These are phyloP conservation scores for Batkoa obscura DNA, from an alignment of 371 early-diverging fungal genomes.

Conservation along the genomic window DNA sequence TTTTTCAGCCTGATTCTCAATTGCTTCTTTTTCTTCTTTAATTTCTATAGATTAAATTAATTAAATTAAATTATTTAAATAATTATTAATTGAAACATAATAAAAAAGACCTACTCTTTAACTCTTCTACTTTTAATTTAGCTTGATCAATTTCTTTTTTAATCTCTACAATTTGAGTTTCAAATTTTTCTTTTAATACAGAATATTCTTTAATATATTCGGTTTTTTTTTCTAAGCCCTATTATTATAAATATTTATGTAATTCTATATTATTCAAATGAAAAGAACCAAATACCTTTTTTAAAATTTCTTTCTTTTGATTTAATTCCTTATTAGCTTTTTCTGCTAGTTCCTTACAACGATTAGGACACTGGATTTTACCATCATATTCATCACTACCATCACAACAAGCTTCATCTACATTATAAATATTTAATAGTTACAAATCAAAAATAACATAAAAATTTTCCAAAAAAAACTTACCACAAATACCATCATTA, in stretches of 20 bases:
- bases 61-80: no score
- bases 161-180: slow-evolving; percentile 5
- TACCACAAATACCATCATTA: slow-evolving; percentile 86
- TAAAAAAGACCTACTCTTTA: slow-evolving; percentile 5
- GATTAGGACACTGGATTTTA: slow-evolving; percentile 39
- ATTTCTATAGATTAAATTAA: no score
- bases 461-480: not conserved
- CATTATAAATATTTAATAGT: not conserved
- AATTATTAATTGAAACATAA: no score
- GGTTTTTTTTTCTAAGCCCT: not conserved
- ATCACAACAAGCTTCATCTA: slow-evolving; percentile 82
- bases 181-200: not conserved
- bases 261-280: not conserved
- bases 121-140: slow-evolving; percentile 16
- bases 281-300: not conserved
- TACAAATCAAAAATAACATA: no score
- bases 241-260: not conserved
- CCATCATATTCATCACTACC: slow-evolving; percentile 70
- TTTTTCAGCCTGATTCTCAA: no score
- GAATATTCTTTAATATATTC: slow-evolving; percentile 1
- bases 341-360: slow-evolving; percentile 36
- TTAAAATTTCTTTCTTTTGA: not conserved
- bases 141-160: slow-evolving; percentile 16
- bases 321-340: slow-evolving; percentile 1
- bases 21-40: no score